Evolutionary conservation across 164 flowering plant species (phyloP).

Genomic region (Litsea cubeba): DNA sequence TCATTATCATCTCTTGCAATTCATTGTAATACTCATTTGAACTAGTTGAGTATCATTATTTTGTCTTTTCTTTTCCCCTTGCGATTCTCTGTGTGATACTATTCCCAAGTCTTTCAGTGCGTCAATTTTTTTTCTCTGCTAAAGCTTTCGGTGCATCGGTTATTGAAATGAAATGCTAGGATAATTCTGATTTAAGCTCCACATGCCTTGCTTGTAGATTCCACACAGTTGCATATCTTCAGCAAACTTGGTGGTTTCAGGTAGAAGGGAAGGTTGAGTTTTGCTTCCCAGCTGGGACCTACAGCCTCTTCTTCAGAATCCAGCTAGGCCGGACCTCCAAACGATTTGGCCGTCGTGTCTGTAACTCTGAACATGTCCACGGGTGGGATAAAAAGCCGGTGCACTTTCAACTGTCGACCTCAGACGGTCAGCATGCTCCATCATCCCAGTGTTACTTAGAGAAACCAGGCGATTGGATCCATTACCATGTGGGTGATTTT

Average conservation of each 20-base stretch:
- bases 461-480: slow-evolving; percentile 59
- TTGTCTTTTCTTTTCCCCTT: background rate
- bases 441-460: slow-evolving; percentile 40
- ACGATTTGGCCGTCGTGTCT: slow-evolving; percentile 57
- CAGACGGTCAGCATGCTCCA: slow-evolving; percentile 52
- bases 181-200: background rate
- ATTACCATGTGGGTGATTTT: slow-evolving; percentile 68
- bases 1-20: too few species aligned
- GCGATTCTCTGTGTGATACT: background rate
- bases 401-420: slow-evolving; percentile 52
- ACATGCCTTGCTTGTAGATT: slow-evolving; percentile 33
- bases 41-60: background rate
- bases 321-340: slow-evolving; percentile 60
- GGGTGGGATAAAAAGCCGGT: slow-evolving; percentile 88
- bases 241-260: slow-evolving; percentile 88
- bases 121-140: background rate
- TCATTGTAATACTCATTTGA: too few species aligned
- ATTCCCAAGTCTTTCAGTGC: background rate
- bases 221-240: slow-evolving; percentile 72
- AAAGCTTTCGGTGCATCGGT: background rate
- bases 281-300: slow-evolving; percentile 62
- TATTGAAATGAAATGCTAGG: too few species aligned
- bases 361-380: slow-evolving; percentile 56
- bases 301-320: slow-evolving; percentile 61
- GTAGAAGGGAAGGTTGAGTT: slow-evolving; percentile 71